These are phyloP conservation scores for Hericium alpestre DNA, from an alignment of 768 basidiomycete genomes.

Conservation along the genomic window DNA sequence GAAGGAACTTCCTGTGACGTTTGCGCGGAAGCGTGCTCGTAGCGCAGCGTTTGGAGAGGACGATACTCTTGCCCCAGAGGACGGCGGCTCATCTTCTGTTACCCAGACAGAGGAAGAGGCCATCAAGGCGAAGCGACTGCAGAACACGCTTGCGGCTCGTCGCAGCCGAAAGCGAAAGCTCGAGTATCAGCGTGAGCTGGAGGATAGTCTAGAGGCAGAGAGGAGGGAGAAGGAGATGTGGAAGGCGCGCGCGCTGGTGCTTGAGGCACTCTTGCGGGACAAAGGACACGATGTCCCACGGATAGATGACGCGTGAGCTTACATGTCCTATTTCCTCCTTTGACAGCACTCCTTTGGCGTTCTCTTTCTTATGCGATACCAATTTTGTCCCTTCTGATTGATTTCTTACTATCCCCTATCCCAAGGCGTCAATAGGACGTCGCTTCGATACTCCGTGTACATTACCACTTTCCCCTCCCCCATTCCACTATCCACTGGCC, in stretches of 20 bases:
- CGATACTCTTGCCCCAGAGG: constrained; percentile 38
- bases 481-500: constrained; percentile 34
- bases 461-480: constrained; percentile 16
- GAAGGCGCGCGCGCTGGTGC: constrained; percentile 41
- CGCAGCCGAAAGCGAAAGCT: constrained; percentile 68
- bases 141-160: constrained; percentile 81
- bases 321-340: background rate
- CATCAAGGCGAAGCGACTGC: constrained; percentile 67
- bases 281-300: constrained; percentile 50
- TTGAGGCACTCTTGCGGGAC: constrained; percentile 41
- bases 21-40: constrained; percentile 51
- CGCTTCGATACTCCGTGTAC: constrained; percentile 37
- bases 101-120: constrained; percentile 50
- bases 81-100: constrained; percentile 20
- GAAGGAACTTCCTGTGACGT: constrained; percentile 67
- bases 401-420: background rate
- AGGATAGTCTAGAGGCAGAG: constrained; percentile 42
- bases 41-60: constrained; percentile 33
- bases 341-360: background rate
- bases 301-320: constrained; percentile 24
- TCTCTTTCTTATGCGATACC: background rate
- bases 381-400: background rate
- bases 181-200: constrained; percentile 55
- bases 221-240: constrained; percentile 52
- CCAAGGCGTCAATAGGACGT: constrained; percentile 14